Conservation (phyloP, 768 basidiomycete genomes). For the Rhizopogon roseolus region DNA sequence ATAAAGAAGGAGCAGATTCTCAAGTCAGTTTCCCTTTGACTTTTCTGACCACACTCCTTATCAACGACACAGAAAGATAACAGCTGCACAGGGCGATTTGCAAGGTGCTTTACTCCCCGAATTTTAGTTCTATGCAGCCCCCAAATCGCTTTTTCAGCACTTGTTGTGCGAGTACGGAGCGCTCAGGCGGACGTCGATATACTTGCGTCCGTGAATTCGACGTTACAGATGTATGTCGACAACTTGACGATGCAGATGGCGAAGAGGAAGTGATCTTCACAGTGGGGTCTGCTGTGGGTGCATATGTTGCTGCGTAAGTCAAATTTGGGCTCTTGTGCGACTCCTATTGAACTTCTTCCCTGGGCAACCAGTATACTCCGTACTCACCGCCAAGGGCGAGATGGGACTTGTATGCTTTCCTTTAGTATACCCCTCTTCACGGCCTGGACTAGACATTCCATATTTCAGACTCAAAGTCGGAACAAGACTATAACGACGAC, state of each 20-base stretch:
- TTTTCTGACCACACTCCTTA: neutral
- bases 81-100: slow-evolving; percentile 71
- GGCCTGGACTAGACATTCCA: no score
- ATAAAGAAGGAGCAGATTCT: slow-evolving; percentile 73
- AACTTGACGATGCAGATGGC: slow-evolving; percentile 87
- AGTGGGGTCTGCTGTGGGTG: neutral
- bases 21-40: slow-evolving; percentile 42
- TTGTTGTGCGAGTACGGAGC: slow-evolving; percentile 59
- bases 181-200: slow-evolving; percentile 81
- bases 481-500: no score
- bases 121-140: neutral
- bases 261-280: slow-evolving; percentile 50
- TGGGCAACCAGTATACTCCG: no score
- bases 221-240: slow-evolving; percentile 85
- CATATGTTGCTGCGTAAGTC: neutral
- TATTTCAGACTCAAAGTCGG: no score
- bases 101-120: slow-evolving; percentile 41
- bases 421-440: no score
- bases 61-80: slow-evolving; percentile 54
- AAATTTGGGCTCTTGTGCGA: no score
- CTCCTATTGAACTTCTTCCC: neutral
- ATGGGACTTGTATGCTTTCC: no score
- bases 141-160: slow-evolving; percentile 36
- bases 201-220: slow-evolving; percentile 72
- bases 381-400: no score